phyloP scores from a whole-genome alignment of 2,329 filamentous ascomycete genomes.

The Byssochlamys sp. region DNA sequence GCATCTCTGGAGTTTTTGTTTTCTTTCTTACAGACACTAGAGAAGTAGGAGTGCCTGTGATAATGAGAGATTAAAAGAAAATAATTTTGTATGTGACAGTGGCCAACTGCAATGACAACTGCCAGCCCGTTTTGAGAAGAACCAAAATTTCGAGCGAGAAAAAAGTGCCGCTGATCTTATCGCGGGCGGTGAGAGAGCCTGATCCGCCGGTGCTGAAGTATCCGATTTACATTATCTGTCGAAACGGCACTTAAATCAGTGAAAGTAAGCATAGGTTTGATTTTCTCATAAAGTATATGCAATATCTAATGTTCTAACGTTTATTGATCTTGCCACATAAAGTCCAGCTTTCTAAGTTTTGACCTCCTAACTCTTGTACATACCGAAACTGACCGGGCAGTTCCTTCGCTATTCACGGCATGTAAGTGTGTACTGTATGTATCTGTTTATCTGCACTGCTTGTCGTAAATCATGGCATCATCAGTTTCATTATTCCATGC shows the following conservation, averaged over 20 bases:
- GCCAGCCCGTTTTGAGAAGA: background rate
- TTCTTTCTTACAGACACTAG: background rate
- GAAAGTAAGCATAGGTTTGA: too few species aligned
- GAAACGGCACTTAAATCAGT: too few species aligned
- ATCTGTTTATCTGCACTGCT: background rate
- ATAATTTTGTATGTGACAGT: background rate
- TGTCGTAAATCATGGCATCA: background rate
- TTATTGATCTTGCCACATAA: too few species aligned
- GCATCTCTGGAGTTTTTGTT: background rate
- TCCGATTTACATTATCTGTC: background rate
- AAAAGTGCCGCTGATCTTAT: constrained; percentile 2
- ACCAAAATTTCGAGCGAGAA: background rate
- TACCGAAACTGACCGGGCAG: background rate
- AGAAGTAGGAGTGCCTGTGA: too few species aligned
- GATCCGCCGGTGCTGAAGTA: too few species aligned
- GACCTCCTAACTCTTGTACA: background rate
- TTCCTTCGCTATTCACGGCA: background rate
- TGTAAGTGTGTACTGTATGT: background rate
- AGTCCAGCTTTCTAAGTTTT: background rate
- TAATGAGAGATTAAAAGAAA: background rate
- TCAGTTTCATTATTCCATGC: background rate
- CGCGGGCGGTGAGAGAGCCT: background rate
- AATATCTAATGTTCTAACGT: too few species aligned
- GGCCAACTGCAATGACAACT: background rate
- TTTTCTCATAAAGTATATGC: too few species aligned